Percentiles rank a stretch among this genome's conserved stretches.
Conservation (phyloP, 176 grass and related monocot genomes). For the Poa pratensis region DNA sequence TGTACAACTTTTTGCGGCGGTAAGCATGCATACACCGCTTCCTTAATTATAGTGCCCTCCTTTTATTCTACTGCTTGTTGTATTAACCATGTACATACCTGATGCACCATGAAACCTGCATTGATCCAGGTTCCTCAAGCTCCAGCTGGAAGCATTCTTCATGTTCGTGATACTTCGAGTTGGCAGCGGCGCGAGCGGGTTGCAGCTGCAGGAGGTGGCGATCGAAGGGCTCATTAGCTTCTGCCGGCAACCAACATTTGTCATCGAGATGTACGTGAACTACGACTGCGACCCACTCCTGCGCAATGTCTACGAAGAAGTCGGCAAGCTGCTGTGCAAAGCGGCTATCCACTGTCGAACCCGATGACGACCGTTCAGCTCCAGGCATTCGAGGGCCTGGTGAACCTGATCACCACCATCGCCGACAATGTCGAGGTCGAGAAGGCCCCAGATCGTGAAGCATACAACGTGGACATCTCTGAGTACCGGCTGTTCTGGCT, state of each 20-base stretch:
- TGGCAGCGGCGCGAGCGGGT: constrained; percentile 43
- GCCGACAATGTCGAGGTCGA: constrained; percentile 84
- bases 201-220: constrained; percentile 86
- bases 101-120: neutral
- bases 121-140: constrained; percentile 67
- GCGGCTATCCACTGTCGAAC: constrained; percentile 63
- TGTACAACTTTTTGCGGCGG: constrained; percentile 88
- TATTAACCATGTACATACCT: neutral
- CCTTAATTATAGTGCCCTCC: neutral
- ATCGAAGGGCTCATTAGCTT: constrained; percentile 84
- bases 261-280: constrained; percentile 93
- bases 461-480: constrained; percentile 62
- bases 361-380: constrained; percentile 66
- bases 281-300: constrained; percentile 92
- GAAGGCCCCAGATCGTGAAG: constrained; percentile 37
- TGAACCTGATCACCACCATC: constrained; percentile 85
- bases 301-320: constrained; percentile 80
- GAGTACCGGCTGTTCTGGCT: constrained; percentile 70
- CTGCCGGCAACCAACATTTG: constrained; percentile 84
- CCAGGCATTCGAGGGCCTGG: constrained; percentile 88
- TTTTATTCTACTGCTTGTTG: neutral
- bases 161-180: constrained; percentile 67
- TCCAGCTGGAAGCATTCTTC: constrained; percentile 96
- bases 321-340: constrained; percentile 82
- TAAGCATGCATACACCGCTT: constrained; percentile 24